phyloP scores from a whole-genome alignment of 345 rosid genomes.

The Acer yangbiense region DNA sequence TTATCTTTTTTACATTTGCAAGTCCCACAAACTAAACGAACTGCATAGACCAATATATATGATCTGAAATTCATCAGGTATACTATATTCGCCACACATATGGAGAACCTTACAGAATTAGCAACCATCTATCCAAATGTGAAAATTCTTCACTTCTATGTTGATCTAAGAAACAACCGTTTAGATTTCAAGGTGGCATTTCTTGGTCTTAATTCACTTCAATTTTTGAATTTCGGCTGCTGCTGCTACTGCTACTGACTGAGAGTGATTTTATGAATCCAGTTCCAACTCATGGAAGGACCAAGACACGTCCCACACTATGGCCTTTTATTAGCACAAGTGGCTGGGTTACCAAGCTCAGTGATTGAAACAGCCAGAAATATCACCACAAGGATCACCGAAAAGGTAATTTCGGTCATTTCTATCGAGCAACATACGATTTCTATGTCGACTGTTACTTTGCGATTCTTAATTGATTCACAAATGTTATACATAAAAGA shows the following conservation, averaged over 20 bases:
- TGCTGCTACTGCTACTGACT: conserved; percentile 16
- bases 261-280: conserved; percentile 9
- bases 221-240: background rate
- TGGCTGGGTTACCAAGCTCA: conserved; percentile 80
- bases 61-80: conserved; percentile 54
- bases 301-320: conserved; percentile 73
- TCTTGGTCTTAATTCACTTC: background rate
- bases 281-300: conserved; percentile 91
- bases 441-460: background rate
- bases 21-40: background rate
- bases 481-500: background rate
- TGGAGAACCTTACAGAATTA: conserved; percentile 80
- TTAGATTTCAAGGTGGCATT: conserved; percentile 81
- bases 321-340: conserved; percentile 83
- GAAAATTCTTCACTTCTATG: conserved; percentile 79
- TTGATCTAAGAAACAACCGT: conserved; percentile 67
- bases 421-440: background rate
- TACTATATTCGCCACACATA: conserved; percentile 84
- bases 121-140: conserved; percentile 87
- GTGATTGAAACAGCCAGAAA: conserved; percentile 80
- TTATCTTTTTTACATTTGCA: background rate
- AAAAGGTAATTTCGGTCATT: conserved; percentile 44
- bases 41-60: background rate
- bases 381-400: conserved; percentile 67
- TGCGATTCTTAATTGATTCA: background rate